A percentile compares a stretch with the other conserved stretches of the same genome.
Evolutionary conservation across 495 filamentous ascomycete species (phyloP).

Genomic region (Talaromyces liani): DNA sequence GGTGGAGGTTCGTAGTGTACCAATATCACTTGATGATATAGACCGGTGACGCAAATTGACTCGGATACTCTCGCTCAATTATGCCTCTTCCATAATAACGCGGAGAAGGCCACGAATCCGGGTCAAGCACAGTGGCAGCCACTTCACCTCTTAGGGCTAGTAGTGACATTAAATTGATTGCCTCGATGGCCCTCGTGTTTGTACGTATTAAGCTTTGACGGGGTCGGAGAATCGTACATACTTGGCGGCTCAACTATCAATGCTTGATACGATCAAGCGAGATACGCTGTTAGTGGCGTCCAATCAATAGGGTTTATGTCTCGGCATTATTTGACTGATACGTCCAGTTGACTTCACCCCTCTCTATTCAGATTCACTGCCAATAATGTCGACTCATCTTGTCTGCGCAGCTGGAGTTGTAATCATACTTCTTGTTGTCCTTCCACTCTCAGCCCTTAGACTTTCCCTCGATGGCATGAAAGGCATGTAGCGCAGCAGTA

Average conservation of each 20-base stretch:
- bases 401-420: neutral
- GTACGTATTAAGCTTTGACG: neutral
- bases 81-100: neutral
- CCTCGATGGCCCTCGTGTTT: neutral
- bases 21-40: neutral
- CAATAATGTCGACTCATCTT: neutral
- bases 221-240: neutral
- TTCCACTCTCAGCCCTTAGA: neutral
- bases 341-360: neutral
- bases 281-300: neutral
- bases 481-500: neutral
- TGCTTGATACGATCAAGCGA: neutral
- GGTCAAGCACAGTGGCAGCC: neutral
- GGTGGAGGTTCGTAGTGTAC: neutral
- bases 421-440: neutral
- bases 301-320: neutral
- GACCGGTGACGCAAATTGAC: neutral
- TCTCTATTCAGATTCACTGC: neutral
- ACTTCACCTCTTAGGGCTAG: neutral
- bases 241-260: neutral
- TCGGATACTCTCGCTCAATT: neutral
- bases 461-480: neutral
- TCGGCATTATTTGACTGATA: neutral
- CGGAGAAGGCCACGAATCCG: neutral
- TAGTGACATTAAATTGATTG: neutral